A percentile compares a stretch with the other conserved stretches of the same genome.
Conservation (phyloP, 2,329 filamentous ascomycete genomes). For the Davidsoniella neocaledoniae region DNA sequence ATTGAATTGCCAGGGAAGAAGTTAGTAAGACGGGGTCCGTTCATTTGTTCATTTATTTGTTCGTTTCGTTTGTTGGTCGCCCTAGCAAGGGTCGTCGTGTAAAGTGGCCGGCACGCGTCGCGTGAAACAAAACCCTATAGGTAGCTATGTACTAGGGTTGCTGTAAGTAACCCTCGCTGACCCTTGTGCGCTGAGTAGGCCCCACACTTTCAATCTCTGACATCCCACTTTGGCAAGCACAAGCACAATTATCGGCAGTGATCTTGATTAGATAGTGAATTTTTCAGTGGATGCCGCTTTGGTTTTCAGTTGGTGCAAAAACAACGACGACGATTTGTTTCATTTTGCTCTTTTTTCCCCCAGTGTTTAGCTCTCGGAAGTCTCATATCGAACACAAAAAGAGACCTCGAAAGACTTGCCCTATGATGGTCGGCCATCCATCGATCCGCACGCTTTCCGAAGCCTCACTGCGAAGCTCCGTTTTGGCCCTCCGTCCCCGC, state of each 20-base stretch:
- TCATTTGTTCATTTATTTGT: too few species aligned
- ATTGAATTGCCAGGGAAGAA: neutral
- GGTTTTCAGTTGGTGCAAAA: neutral
- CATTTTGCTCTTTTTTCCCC: neutral
- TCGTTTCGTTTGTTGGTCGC: neutral
- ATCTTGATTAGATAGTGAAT: slow-evolving; percentile 12
- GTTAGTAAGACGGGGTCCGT: neutral
- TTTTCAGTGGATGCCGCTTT: slow-evolving; percentile 7
- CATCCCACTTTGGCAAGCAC: neutral
- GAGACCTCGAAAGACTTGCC: neutral
- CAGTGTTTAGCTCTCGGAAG: neutral
- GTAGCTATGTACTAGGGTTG: neutral
- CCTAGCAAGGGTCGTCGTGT: slow-evolving; percentile 3
- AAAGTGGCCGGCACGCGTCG: slow-evolving; percentile 7
- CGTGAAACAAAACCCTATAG: neutral
- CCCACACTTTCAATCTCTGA: slow-evolving; percentile 9
- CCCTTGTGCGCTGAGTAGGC: neutral
- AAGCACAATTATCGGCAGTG: neutral
- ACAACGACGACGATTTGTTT: neutral
- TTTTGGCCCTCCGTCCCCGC: neutral
- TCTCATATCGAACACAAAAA: neutral
- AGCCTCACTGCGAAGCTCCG: slow-evolving; percentile 5
- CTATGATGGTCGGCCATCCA: slow-evolving; percentile 3
- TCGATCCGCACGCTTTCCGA: slow-evolving; percentile 10
- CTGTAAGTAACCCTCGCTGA: neutral